phyloP scores from a whole-genome alignment of 805 yeast genomes.

The Teunomyces panamensis region DNA sequence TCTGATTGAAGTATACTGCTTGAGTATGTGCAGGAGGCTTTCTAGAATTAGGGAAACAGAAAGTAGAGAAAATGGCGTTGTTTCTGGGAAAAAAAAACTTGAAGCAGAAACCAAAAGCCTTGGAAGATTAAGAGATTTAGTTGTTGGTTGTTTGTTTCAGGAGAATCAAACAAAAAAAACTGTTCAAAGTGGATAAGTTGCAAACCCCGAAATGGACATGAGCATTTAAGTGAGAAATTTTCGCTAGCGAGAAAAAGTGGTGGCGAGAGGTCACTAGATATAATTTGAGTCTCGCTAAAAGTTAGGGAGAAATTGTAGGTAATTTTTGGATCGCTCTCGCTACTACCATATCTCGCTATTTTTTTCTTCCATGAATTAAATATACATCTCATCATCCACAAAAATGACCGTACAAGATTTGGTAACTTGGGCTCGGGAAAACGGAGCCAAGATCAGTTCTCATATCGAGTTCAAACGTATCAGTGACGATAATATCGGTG shows the following conservation, averaged over 20 bases:
- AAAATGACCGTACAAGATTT: conserved; percentile 9
- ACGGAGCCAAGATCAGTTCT: conserved; percentile 28
- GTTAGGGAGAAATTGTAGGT: background rate
- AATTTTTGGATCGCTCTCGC: background rate
- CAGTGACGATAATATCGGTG: conserved; percentile 24
- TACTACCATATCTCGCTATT: background rate
- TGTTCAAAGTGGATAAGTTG: background rate
- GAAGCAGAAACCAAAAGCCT: background rate
- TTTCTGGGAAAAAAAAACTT: background rate
- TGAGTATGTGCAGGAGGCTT: background rate
- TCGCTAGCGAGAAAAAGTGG: background rate
- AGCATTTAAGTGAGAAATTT: background rate
- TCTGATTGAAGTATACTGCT: background rate
- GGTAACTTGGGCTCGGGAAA: conserved; percentile 28
- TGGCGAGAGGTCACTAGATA: background rate
- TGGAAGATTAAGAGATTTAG: too few relatives aligned
- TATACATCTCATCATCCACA: background rate
- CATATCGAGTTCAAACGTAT: conserved; percentile 22
- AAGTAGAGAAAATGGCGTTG: background rate
- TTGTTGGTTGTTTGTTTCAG: background rate
- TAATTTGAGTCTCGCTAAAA: background rate
- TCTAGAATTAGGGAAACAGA: background rate
- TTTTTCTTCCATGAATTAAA: too few relatives aligned
- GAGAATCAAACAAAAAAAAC: background rate
- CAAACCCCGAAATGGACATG: background rate